Percentiles rank a stretch among this genome's conserved stretches.
These are phyloP conservation scores for Linnemannia exigua DNA, from an alignment of 192 early-diverging fungal species.

Conservation along the genomic window DNA sequence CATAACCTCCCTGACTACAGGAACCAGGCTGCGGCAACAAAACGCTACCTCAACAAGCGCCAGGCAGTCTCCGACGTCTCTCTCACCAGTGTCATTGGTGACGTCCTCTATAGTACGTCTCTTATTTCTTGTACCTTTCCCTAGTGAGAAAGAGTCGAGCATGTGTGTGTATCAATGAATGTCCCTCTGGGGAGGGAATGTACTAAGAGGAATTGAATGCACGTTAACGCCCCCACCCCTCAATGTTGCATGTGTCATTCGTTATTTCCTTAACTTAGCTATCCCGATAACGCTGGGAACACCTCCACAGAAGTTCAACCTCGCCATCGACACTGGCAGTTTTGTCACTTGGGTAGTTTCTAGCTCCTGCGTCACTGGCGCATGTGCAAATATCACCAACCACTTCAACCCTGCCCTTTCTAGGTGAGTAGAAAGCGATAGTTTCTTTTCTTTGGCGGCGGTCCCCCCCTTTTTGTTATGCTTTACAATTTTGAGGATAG, in stretches of 20 bases:
- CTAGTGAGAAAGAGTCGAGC: too few species aligned
- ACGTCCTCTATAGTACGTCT: slow-evolving; percentile 48
- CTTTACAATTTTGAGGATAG: background rate
- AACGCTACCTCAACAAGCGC: slow-evolving; percentile 38
- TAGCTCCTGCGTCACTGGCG: slow-evolving; percentile 7
- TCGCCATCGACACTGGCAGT: slow-evolving; percentile 83
- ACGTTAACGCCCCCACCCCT: background rate
- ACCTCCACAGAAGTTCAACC: slow-evolving; percentile 73
- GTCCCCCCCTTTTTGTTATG: background rate
- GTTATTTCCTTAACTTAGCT: slow-evolving; percentile 9
- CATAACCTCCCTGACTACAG: slow-evolving; percentile 9
- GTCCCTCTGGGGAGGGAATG: too few species aligned
- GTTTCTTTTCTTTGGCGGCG: background rate
- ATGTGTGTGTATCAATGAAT: too few species aligned
- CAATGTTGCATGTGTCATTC: too few species aligned
- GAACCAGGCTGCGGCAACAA: slow-evolving; percentile 20
- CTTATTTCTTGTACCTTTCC: background rate
- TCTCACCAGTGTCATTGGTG: slow-evolving; percentile 18
- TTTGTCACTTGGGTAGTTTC: slow-evolving; percentile 73
- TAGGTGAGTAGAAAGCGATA: slow-evolving; percentile 3
- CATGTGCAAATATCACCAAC: slow-evolving; percentile 17
- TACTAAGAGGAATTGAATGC: too few species aligned
- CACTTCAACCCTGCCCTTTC: slow-evolving; percentile 31
- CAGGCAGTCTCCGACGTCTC: background rate
- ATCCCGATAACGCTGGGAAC: slow-evolving; percentile 70